Percentiles rank a stretch among this genome's conserved stretches.
These are phyloP conservation scores for Coemansia sp. DNA, from an alignment of 192 early-diverging fungal species.

Conservation along the genomic window DNA sequence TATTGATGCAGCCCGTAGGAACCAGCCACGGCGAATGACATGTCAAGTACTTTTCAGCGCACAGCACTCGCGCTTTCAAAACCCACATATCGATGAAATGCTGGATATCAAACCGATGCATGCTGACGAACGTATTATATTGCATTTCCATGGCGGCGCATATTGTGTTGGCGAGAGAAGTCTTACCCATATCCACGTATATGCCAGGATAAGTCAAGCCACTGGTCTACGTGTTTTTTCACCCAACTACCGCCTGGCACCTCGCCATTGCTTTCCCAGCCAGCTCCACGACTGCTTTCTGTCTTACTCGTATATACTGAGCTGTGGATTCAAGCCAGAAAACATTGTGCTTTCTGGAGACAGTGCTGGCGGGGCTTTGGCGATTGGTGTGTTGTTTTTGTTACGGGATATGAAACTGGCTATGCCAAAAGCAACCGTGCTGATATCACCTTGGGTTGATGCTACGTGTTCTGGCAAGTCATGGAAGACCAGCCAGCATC, in stretches of 20 bases:
- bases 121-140: constrained; percentile 24
- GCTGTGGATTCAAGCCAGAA: constrained; percentile 32
- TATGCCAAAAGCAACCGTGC: constrained; percentile 11
- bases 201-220: constrained; percentile 25
- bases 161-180: constrained; percentile 52
- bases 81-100: neutral
- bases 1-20: neutral
- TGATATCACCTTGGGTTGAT: constrained; percentile 52
- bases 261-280: constrained; percentile 41
- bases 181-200: constrained; percentile 39
- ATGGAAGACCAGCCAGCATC: constrained; percentile 23
- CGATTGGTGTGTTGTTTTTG: constrained; percentile 22
- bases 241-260: constrained; percentile 45
- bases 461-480: constrained; percentile 36
- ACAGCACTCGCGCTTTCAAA: neutral
- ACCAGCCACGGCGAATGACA: constrained; percentile 21
- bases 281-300: constrained; percentile 79
- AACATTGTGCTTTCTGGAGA: constrained; percentile 46
- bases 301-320: constrained; percentile 68
- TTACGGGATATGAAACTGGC: constrained; percentile 24
- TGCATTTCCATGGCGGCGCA: constrained; percentile 50
- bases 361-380: constrained; percentile 47
- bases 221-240: constrained; percentile 43
- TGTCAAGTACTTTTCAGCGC: constrained; percentile 37
- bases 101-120: constrained; percentile 16